A percentile compares a stretch with the other conserved stretches of the same genome.
These are phyloP conservation scores for Platanthera zijinensis DNA, from an alignment of 106 monocot genomes.

Conservation along the genomic window DNA sequence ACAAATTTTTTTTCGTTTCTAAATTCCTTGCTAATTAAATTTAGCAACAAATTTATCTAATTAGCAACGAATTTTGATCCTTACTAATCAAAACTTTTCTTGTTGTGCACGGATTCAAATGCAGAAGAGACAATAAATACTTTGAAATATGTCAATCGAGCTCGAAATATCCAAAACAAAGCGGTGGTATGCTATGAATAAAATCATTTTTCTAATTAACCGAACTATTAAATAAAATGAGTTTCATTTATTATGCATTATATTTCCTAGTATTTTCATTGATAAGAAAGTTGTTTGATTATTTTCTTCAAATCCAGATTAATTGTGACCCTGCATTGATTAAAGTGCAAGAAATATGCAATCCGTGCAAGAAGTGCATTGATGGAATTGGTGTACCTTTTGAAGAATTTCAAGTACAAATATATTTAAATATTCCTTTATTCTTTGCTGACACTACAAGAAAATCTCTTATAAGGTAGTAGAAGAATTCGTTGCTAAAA, in stretches of 20 bases:
- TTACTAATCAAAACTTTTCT: no score
- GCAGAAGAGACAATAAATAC: conserved; percentile 98
- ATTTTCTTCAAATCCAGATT: conserved; percentile 34
- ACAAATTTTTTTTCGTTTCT: no score
- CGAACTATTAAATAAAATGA: not conserved
- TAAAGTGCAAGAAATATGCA: conserved; percentile 84
- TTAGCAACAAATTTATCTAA: no score
- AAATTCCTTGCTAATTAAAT: no score
- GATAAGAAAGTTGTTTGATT: not conserved
- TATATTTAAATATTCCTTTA: not conserved
- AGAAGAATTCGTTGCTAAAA: no score
- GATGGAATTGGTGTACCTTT: no score
- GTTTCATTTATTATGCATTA: not conserved
- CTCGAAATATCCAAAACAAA: conserved; percentile 95
- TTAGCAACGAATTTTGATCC: no score
- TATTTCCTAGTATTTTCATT: not conserved
- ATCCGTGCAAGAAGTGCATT: conserved; percentile 43
- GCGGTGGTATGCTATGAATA: conserved; percentile 65
- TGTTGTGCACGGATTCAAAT: conserved; percentile 90
- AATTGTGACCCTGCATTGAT: conserved; percentile 87
- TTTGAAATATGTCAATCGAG: conserved; percentile 96
- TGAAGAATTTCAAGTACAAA: conserved; percentile 73
- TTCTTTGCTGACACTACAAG: no score
- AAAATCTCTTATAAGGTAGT: no score
- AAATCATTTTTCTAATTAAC: not conserved